Evolutionary conservation across 2,329 filamentous ascomycete species (phyloP), one percentile per base, ranked within the genome.

Genomic region (Ophiostoma montium): DNA sequence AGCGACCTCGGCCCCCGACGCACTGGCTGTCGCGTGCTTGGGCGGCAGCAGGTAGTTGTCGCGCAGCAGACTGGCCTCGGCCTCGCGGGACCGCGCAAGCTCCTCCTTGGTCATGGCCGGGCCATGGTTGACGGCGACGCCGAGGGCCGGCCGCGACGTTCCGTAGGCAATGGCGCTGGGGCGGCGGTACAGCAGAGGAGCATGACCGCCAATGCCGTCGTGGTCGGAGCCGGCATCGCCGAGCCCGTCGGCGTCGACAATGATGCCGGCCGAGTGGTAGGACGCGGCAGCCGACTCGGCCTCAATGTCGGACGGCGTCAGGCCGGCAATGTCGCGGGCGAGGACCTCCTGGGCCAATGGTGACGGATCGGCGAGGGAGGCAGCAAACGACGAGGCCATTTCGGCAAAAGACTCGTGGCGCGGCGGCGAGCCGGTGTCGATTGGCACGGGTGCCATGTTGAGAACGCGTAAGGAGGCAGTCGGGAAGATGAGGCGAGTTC

Each of bases 81-180:
- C 77, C 39, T 74, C 64, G 30, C 74, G 70, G 18, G 74, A 75
- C 57, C 74, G 70, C 57, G 73, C 71, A 54, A 69, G 67, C 59
- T 83, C 80, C 8, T 69, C 60, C 44, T 69, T 68, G 13, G 74
- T 79, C 50, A 80, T 63, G 45, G 66, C 60, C 3, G 70, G 65
- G 44, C 73, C 70, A 16, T 69, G 67, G 13, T 66, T 52, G 10
- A 61, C 61, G 44, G 71, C 69, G 5, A 78, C 77, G 23, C 86
- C 74, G 51, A 94, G 71, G 5, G 82, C 76, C 3, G 83, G 81
- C 48, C 86, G 73, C 1, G 79, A 74, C 21, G 82, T 81, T 12
- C 82, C 84, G 52, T 77, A 85, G 30, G 82, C 80, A 39, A 92
- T 80, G 60, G 82, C 84, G 56, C 80, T 84, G 1, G 87, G 86